Percentiles rank a stretch among this genome's conserved stretches.
These are phyloP conservation scores for Truncatella angustata DNA, from an alignment of 2,329 filamentous ascomycete genomes.

Conservation along the genomic window DNA sequence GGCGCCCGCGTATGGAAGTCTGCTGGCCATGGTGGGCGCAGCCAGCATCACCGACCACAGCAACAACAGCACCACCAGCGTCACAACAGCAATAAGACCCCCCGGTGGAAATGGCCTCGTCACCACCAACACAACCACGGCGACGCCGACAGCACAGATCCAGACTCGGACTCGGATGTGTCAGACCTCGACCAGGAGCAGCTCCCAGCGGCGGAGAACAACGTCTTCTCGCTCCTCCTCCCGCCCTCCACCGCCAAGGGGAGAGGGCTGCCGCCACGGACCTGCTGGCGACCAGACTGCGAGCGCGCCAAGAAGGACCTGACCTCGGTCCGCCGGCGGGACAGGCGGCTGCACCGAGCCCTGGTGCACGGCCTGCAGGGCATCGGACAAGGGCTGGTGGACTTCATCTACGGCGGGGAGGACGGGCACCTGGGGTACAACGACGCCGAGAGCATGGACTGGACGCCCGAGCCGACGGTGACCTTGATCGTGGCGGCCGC, in stretches of 20 bases:
- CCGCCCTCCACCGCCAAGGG: not conserved
- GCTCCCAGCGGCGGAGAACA: not conserved
- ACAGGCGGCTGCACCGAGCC: not conserved
- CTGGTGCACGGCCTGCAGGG: not conserved
- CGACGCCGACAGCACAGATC: not conserved
- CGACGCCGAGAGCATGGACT: slow-evolving; percentile 3
- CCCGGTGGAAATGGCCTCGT: not conserved
- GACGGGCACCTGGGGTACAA: not conserved
- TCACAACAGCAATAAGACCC: not conserved
- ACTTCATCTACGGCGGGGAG: not conserved
- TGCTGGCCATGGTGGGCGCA: too few relatives aligned
- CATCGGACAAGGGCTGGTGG: not conserved
- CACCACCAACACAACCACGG: not conserved
- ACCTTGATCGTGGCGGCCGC: not conserved
- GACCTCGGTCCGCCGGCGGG: not conserved
- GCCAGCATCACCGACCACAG: not conserved
- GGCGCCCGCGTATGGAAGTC: too few relatives aligned
- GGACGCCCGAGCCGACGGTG: not conserved
- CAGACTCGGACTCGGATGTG: not conserved
- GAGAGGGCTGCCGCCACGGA: not conserved
- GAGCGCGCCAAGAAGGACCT: not conserved
- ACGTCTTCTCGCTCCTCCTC: not conserved
- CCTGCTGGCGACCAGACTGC: not conserved
- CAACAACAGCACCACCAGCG: not conserved
- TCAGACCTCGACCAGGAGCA: not conserved